Evolutionary conservation across 768 basidiomycete species (phyloP), one percentile per base, ranked within the genome.

Genomic region (Kwoniella dendrophila): DNA sequence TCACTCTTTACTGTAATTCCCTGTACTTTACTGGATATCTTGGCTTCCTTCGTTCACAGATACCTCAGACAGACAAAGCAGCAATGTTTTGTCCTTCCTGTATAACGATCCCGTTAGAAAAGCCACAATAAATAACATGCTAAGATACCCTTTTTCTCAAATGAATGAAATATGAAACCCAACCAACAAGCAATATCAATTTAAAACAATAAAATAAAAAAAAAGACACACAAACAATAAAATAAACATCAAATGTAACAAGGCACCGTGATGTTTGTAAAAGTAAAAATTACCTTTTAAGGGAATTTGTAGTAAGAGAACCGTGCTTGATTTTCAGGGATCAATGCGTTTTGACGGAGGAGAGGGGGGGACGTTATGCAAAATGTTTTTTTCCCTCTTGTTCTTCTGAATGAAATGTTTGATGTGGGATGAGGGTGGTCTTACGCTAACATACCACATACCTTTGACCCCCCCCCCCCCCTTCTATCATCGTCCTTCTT

Each of bases 281-380:
- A 45, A 12, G 44, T 20, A 5, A 3, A 49, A 49, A 49, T 51
- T 51, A 34, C 49, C 22, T n/a, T 16, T 32, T 51, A 18, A 20
- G 49, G 49, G 5, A 51, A 51, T 43, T 11, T 6, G 6, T 22
- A 6, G n/a, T 20, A 36, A 51, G 29, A n/a, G 59, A 34, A 61
- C 59, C 59, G 59, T 61, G 59, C 59, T 61, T 61, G 59, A 51
- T 61, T 61, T 61, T 61, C 27, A 59, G 57, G 57, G 57, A 24
- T 36, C 5, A 32, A 29, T 41, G 43, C 26, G 16, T 18, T 38
- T 26, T 47, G 18, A 26, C n/a, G 38, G 33, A 11, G 43, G 12
- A 22, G 14, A 45, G 41, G 59, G 59, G 59, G 44, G 43, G 16
- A 22, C 49, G 50, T 32, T 36, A 26, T 18, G n/a, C 16, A 22